phyloP scores from a whole-genome alignment of 139 green algal genomes.

The Asterochloris sp. region DNA sequence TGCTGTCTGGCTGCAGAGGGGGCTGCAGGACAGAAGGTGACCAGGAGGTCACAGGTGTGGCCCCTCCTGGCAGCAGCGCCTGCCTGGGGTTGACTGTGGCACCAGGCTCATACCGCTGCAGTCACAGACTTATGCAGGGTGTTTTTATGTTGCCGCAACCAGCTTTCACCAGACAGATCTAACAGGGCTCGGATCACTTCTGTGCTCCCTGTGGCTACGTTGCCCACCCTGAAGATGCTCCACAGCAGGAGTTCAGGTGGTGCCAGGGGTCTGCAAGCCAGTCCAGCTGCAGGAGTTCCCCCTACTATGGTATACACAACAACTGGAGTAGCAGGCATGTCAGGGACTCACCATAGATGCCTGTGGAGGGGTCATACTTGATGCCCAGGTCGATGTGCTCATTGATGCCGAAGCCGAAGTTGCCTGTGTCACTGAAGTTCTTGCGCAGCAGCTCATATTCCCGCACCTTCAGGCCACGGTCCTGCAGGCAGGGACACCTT shows the following conservation, averaged over 20 bases:
- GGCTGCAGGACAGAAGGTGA: no score
- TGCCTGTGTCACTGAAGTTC: slow-evolving; percentile 97
- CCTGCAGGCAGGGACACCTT: slow-evolving; percentile 40
- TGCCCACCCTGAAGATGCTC: not conserved
- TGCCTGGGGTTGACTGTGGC: not conserved
- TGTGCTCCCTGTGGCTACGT: no score
- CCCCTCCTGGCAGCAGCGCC: not conserved
- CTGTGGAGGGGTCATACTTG: slow-evolving; percentile 99
- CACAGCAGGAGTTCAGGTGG: not conserved
- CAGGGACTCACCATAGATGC: slow-evolving; percentile 89
- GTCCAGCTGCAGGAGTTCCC: not conserved
- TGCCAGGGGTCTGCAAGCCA: not conserved
- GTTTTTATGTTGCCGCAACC: no score
- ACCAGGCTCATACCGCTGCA: not conserved
- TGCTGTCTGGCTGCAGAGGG: no score
- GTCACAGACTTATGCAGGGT: not conserved
- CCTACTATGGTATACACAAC: no score
- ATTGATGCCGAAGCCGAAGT: slow-evolving; percentile 95
- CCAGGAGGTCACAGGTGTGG: not conserved
- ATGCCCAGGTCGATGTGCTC: slow-evolving; percentile 99
- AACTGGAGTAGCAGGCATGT: no score
- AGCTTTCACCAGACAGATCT: no score
- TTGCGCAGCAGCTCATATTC: slow-evolving; percentile 97
- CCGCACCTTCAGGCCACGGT: slow-evolving; percentile 98
- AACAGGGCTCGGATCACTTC: no score